Evolutionary conservation across 768 basidiomycete species (phyloP), one percentile per base, ranked within the genome.

Genomic region (Collybiopsis luxurians): DNA sequence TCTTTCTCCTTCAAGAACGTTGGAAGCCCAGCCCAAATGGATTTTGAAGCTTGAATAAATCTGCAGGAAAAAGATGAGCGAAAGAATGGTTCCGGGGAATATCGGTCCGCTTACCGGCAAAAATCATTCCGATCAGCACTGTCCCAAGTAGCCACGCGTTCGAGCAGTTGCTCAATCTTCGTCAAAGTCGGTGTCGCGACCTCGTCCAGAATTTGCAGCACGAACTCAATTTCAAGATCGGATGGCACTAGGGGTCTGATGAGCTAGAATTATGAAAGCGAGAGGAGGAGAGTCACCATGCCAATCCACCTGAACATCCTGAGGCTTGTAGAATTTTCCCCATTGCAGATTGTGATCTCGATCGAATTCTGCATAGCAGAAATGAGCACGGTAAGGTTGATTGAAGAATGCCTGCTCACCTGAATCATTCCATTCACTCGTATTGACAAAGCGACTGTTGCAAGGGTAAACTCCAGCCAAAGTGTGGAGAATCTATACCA

Each of bases 281-380:
- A 24, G 63, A n/a, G n/a, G n/a, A n/a, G n/a, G n/a, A n/a, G n/a
- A n/a, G 78, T 45, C 64, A 89, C 89, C 82, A 67, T 96, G 95
- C 95, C 95, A 98, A 57, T 92, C 85, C 34, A 95, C 80, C 55
- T 83, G 79, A 49, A 95, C 87, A 55, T 97, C 91, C 63, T 87
- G 77, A 3, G 87, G 74, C 55, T 89, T 83, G 69, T 88, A 92
- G 28, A 90, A 71, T 48, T 80, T 81, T 7, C 95, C 95, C 95
- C 95, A 97, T 44, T 83, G 79, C 11, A 75, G 71, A 58, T 80
- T 83, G 61, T 90, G 87, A 45, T 78, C 75, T 40, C 73, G 75
- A 63, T 86, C 77, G 63, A 90, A 89, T 90, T 61, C 38, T 11
- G 12, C 23, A 15, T 27, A 59, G 42, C 13, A 60, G 39, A 12